Conservation (phyloP, 1,284 basidiomycete genomes). For the Pisolithus thermaeus region DNA sequence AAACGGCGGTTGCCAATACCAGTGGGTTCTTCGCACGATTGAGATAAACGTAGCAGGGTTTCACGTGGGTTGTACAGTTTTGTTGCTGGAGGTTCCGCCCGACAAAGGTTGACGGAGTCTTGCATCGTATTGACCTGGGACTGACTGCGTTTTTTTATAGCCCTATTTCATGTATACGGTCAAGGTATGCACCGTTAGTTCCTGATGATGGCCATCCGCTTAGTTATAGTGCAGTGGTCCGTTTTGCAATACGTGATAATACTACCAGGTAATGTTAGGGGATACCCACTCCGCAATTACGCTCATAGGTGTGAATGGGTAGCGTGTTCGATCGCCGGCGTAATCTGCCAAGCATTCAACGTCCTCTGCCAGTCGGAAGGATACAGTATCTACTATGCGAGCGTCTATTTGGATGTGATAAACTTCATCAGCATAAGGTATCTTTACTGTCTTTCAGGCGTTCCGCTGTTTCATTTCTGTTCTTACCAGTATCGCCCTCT, state of each 20-base stretch:
- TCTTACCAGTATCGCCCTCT: conserved; percentile 59
- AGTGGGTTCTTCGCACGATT: conserved; percentile 29
- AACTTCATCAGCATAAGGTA: conserved; percentile 79
- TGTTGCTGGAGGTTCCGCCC: conserved; percentile 76
- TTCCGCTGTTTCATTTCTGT: conserved; percentile 3
- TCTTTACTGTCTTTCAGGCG: conserved; percentile 5
- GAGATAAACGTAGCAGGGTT: not conserved
- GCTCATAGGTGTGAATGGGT: conserved; percentile 10
- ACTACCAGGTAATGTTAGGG: conserved; percentile 51
- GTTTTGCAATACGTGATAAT: conserved; percentile 83
- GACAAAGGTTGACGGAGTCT: conserved; percentile 52
- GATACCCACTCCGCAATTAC: conserved; percentile 23
- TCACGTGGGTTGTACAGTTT: conserved; percentile 37
- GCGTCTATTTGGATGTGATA: conserved; percentile 64
- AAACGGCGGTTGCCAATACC: conserved; percentile 72
- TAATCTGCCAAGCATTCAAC: conserved; percentile 62
- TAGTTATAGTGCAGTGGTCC: conserved; percentile 49
- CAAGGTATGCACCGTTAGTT: conserved; percentile 44
- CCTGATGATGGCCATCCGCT: not conserved
- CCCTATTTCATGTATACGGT: conserved; percentile 86
- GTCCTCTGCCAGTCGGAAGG: conserved; percentile 63
- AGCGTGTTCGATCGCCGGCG: conserved; percentile 59
- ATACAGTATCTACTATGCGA: conserved; percentile 59
- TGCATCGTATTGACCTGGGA: conserved; percentile 3
- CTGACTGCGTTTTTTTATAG: conserved; percentile 26